Evolutionary conservation across 2,329 filamentous ascomycete genomes (phyloP).

Genomic region (Lizonia empirigonia): DNA sequence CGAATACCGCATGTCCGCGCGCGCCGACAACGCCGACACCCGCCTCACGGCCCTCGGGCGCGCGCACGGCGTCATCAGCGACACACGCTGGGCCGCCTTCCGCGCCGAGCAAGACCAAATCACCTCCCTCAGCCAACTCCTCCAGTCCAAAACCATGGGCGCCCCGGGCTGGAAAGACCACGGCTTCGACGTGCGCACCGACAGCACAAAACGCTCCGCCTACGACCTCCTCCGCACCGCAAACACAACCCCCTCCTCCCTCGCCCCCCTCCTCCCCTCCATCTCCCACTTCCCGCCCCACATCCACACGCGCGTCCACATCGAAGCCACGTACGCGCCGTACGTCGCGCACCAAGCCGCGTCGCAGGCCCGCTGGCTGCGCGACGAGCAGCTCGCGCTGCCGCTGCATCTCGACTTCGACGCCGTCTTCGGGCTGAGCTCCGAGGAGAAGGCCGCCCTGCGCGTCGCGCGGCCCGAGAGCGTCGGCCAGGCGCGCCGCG

Average conservation of each 20-base stretch:
- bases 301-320: slow-evolving; percentile 72
- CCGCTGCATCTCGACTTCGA: slow-evolving; percentile 79
- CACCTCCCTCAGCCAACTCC: slow-evolving; percentile 64
- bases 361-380: slow-evolving; percentile 69
- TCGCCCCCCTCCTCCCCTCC: slow-evolving; percentile 64
- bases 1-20: slow-evolving; percentile 91
- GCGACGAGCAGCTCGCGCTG: slow-evolving; percentile 76
- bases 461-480: slow-evolving; percentile 76
- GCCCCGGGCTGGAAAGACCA: slow-evolving; percentile 69
- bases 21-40: slow-evolving; percentile 91
- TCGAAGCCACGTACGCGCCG: slow-evolving; percentile 85
- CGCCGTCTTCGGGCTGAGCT: slow-evolving; percentile 72
- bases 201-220: slow-evolving; percentile 71
- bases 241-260: slow-evolving; percentile 59
- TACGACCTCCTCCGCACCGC: slow-evolving; percentile 77
- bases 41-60: slow-evolving; percentile 82
- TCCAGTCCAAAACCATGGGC: slow-evolving; percentile 64
- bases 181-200: slow-evolving; percentile 72
- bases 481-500: slow-evolving; percentile 82
- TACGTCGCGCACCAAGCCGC: slow-evolving; percentile 77
- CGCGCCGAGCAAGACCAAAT: slow-evolving; percentile 70
- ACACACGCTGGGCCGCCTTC: slow-evolving; percentile 76
- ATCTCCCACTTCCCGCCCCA: slow-evolving; percentile 60
- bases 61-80: slow-evolving; percentile 76
- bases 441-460: slow-evolving; percentile 77